Conservation (phyloP, 371 early-diverging fungal genomes). For the Mucor ambiguus region DNA sequence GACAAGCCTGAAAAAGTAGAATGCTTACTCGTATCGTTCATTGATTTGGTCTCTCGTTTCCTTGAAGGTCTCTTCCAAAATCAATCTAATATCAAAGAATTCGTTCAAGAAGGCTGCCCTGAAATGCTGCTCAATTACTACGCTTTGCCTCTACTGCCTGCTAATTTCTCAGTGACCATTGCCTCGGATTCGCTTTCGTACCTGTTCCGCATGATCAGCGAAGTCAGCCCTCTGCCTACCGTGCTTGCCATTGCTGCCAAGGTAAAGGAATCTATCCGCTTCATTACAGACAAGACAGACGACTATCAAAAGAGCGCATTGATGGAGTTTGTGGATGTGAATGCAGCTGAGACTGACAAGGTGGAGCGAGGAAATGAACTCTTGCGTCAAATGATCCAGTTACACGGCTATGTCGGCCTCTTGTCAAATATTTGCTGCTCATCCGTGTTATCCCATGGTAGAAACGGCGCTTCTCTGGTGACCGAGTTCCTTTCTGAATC, state of each 20-base stretch:
- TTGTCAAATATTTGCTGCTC: conserved; percentile 78
- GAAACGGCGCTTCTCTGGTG: conserved; percentile 62
- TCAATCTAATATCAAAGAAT: conserved; percentile 70
- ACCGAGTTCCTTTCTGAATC: conserved; percentile 60
- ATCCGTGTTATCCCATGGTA: conserved; percentile 66
- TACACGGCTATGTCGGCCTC: conserved; percentile 68
- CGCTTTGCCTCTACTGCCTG: conserved; percentile 70
- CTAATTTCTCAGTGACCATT: conserved; percentile 73
- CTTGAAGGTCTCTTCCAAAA: conserved; percentile 89
- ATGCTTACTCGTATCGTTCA: conserved; percentile 37
- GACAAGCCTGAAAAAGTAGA: conserved; percentile 56
- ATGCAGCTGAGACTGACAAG: conserved; percentile 51
- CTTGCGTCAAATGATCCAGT: conserved; percentile 59
- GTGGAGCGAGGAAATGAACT: conserved; percentile 54
- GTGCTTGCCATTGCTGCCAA: conserved; percentile 54
- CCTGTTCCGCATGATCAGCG: conserved; percentile 72
- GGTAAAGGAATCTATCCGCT: conserved; percentile 49
- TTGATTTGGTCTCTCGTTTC: conserved; percentile 62
- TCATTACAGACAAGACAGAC: conserved; percentile 33
- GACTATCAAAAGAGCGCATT: conserved; percentile 38
- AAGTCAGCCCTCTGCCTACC: conserved; percentile 60
- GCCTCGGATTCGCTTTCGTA: conserved; percentile 73
- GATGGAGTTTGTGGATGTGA: conserved; percentile 52
- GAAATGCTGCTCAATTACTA: conserved; percentile 67
- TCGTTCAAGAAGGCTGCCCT: conserved; percentile 72